Conservation (phyloP, 2,329 filamentous ascomycete species). For the Hypoxylon sp. region DNA sequence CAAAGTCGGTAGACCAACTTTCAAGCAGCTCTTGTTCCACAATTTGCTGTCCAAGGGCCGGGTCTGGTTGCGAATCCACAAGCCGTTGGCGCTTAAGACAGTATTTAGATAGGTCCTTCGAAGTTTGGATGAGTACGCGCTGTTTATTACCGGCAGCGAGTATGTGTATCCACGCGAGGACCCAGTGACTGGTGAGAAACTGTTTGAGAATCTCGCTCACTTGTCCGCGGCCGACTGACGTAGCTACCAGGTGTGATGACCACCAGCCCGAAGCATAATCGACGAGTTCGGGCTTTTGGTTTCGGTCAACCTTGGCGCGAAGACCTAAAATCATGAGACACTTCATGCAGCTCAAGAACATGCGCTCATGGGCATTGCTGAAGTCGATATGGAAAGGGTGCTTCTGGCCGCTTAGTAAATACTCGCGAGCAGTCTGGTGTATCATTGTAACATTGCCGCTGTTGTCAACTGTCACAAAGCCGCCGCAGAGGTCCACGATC, state of each 20-base stretch:
- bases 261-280: conserved; percentile 45
- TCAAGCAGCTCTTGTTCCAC: conserved; percentile 44
- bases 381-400: conserved; percentile 35
- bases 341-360: conserved; percentile 43
- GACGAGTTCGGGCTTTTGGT: conserved; percentile 29
- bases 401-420: conserved; percentile 38
- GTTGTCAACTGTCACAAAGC: conserved; percentile 50
- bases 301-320: conserved; percentile 22
- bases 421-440: conserved; percentile 54
- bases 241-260: conserved; percentile 44
- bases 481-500: conserved; percentile 48
- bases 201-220: conserved; percentile 36
- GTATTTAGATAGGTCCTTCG: conserved; percentile 43
- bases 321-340: conserved; percentile 36
- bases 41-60: not conserved
- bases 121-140: conserved; percentile 45
- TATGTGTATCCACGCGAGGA: conserved; percentile 52
- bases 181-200: conserved; percentile 43
- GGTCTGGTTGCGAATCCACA: not conserved
- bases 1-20: conserved; percentile 52
- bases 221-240: conserved; percentile 16
- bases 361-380: conserved; percentile 31
- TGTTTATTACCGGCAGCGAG: conserved; percentile 45
- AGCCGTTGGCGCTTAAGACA: conserved; percentile 29
- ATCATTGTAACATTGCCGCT: conserved; percentile 47